Evolutionary conservation across 192 early-diverging fungal species (phyloP), one percentile per base, ranked within the genome.

Genomic region (Coemansia sp.): DNA sequence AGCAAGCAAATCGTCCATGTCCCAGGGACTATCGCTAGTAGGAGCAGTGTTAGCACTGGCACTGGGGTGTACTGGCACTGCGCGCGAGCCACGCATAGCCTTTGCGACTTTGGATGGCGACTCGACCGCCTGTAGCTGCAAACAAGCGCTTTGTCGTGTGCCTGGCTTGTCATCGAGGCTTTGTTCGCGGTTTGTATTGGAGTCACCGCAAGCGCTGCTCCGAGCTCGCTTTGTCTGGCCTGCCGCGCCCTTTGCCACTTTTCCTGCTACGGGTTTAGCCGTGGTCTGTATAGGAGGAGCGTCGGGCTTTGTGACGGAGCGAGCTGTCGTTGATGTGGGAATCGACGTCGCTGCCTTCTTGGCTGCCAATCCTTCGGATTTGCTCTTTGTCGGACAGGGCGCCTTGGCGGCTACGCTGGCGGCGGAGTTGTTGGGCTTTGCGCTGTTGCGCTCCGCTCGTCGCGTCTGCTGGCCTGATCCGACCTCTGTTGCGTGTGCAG

Each of bases 1-100:
- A 12, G 59, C 58, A 36, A 72, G 9, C 6, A 81, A 47, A 9
- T 63, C 69, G 3, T n/a, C 62, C 73, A 76, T 75, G 42, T 66
- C 70, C 73, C 69, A 76, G 1, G 69, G 7, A 19, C 32, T 25
- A 12, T 62, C 27, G 39, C 38, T 29, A 39, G 47, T 37, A 59
- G 32, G 39, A 7, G 43, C 40, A 5, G 45, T 1, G 14, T 27
- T 43, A 14, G 17, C 19, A 36, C 37, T 32, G 40, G 12, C 36
- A 29, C 19, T 14, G 49, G 11, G 56, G 19, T 22, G 56, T 22
- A 58, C 36, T 14, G 56, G 56, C n/a, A 38, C 56, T 11, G 56
- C 56, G 11, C 35, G 36, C 35, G 56, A 38, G n/a, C 56, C 35
- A 22, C 56, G 56, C 56, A 38, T 39, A n/a, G 56, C 56, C 56